Base-by-base conservation (phyloP, 1,284 basidiomycete genomes). In the Cutaneotrichosporon sp. region DNA sequence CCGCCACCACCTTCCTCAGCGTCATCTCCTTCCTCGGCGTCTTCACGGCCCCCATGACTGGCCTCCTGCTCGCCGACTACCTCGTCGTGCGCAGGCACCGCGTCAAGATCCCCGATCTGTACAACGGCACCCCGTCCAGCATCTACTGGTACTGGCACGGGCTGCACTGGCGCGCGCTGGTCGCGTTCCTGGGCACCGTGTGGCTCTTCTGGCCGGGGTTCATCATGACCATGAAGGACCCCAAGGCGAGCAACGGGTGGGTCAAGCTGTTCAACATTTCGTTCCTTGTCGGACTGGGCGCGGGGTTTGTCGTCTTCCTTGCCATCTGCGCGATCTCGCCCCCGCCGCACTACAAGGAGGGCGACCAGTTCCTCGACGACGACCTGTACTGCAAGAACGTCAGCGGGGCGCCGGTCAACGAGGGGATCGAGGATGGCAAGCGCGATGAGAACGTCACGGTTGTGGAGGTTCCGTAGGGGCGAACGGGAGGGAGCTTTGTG, bases 41-140 rank as follows among this genome's bases (percentile, higher is more conserved):
- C 45, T 77, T 80, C 66, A 72, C 77, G 24, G 71, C 71, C 2
- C 73, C 72, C n/a, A 71, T 80, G 56, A 71, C 74, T 4, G 79
- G 75, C 11, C 71, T 78, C 46, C 76, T 81, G 74, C 64, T 81
- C 42, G 66, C 71, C 42, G 80, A 82, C 69, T 81, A 80, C 71
- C 79, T 76, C 61, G 59, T 81, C 38, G 63, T 82, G 31, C 74
- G 79, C 16, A 67, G 71, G 14, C 75, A 75, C 14, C 57, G 64
- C 11, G 45, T 81, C 46, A 67, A 74, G 50, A 66, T 82, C 43
- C 69, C 74, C 10, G 70, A 76, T 56, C 69, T 81, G 10, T 72
- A 71, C 58, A 65, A 59, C 25, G 64, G 65, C 14, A 57, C 56
- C 0, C 57, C 58, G 16, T 25, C 27, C 10, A 65, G 67, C 7